These are phyloP conservation scores for Tricholoma saponaceum DNA, from an alignment of 768 basidiomycete species.

Conservation along the genomic window DNA sequence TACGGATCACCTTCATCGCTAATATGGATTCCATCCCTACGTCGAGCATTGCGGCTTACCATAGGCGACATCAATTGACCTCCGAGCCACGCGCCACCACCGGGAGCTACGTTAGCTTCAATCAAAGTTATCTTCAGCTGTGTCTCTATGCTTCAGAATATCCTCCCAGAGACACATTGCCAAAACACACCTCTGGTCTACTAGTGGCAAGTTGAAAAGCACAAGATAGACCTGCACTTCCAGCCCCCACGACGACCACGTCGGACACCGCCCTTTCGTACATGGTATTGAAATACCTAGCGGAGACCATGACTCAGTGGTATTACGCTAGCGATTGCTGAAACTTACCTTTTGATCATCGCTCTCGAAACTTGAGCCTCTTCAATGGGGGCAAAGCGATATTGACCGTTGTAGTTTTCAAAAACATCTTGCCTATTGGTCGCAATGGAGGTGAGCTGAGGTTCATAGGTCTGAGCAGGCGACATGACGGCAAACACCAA, in stretches of 20 bases:
- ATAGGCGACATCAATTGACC: conserved; percentile 79
- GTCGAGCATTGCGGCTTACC: conserved; percentile 31
- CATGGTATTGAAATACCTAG: conserved; percentile 72
- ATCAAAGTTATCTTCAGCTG: conserved; percentile 54
- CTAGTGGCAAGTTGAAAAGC: conserved; percentile 68
- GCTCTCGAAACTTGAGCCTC: conserved; percentile 75
- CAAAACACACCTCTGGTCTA: conserved; percentile 53
- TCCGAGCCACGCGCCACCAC: conserved; percentile 76
- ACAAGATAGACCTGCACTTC: conserved; percentile 65
- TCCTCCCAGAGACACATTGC: not conserved
- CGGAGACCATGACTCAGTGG: not conserved
- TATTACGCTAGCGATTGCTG: not conserved
- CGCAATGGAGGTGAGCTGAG: not conserved
- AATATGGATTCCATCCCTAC: not conserved
- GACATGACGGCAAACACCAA: conserved; percentile 4
- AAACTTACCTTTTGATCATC: conserved; percentile 64
- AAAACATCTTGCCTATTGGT: conserved; percentile 31
- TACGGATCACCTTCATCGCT: conserved; percentile 58
- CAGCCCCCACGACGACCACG: conserved; percentile 73
- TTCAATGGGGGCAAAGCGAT: conserved; percentile 68
- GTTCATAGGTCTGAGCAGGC: conserved; percentile 10
- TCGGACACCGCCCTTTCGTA: conserved; percentile 74
- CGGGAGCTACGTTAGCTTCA: conserved; percentile 78
- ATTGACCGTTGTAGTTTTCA: conserved; percentile 60
- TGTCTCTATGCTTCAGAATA: not conserved